A percentile compares a stretch with the other conserved stretches of the same genome.
Evolutionary conservation across 176 grass and related monocot genomes (phyloP).

Genomic region (bread wheat (Triticum aestivum)): IWGSC_CS_RefSeq_v2.1 NC_057799.1:74846432-74846931

Average conservation of each 20-base stretch:
- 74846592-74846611: neutral
- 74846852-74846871: neutral
- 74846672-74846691: neutral
- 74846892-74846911: constrained; percentile 9
- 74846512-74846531: too few relatives aligned
- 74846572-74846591: neutral
- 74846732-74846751: constrained; percentile 27
- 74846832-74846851: neutral
- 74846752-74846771: neutral
- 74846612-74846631: constrained; percentile 16
- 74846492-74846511: too few relatives aligned
- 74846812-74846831: neutral
- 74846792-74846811: neutral
- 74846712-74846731: neutral
- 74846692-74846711: neutral
- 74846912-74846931: constrained; percentile 24
- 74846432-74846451: constrained; percentile 21
- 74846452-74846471: neutral
- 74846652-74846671: neutral
- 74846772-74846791: constrained; percentile 2
- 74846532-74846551: constrained; percentile 1
- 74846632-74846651: constrained; percentile 21
- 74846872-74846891: neutral
- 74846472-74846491: too few relatives aligned
- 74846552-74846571: constrained; percentile 26